Evolutionary conservation across 495 filamentous ascomycete genomes (phyloP), one percentile per base, ranked within the genome.

Genomic region (Hyaloscypha finlandica): DNA sequence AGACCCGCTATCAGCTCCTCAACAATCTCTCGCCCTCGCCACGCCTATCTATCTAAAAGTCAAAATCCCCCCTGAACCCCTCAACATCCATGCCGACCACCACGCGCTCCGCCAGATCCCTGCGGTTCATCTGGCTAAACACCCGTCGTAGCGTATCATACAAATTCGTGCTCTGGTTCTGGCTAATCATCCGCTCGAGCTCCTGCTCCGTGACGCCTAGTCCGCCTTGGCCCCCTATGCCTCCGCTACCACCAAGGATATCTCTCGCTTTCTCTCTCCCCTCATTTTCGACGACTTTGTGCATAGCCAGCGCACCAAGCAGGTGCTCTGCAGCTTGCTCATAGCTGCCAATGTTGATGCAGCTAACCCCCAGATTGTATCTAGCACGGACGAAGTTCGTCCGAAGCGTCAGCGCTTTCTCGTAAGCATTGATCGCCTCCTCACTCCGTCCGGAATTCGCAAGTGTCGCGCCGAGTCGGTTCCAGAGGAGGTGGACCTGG

Each of bases 301-400:
- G 95, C 95, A 99, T 98, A n/a, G 88, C 88, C 52, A 99, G 78
- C 2, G 94, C 93, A 3, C 93, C 92, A 0, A 99, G 85, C n/a
- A 99, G 84, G 77, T 99, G 95, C 69, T 93, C 90, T 4, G 96
- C 95, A 0, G 95, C 95, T 80, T 97, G 92, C 20, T 89, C 88
- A 74, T 90, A 93, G 78, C 94, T 97, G 25, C 93, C 94, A 67
- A 99, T 97, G 77, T 99, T 99, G 76, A 99, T 98, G 77, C 95
- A 99, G 19, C 86, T 90, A 6, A 99, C 95, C 48, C 95, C 95
- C 8, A 99, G 87, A 78, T 99, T 99, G 79, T 99, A 99, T 11
- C 95, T 88, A 6, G 95, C 95, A 42, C 95, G 90, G 29, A 98
- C 96, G 72, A 99, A 99, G 81, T 97, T 97, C 45, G 94, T 89